These are phyloP conservation scores for Saitozyma sp. DNA, from an alignment of 768 basidiomycete genomes.

Conservation along the genomic window DNA sequence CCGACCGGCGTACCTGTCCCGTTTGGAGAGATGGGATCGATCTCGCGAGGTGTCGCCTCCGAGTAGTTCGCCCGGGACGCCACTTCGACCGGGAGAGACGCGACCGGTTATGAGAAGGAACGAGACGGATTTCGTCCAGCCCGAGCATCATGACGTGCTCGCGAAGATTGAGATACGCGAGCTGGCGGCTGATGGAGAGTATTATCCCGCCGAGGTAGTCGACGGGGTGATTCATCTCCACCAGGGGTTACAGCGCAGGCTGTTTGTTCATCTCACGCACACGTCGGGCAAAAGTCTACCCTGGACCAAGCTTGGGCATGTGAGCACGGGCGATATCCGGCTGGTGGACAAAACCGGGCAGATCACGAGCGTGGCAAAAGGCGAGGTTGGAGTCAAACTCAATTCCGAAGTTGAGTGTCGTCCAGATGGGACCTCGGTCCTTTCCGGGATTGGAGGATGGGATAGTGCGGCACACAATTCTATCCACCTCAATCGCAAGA, in stretches of 20 bases:
- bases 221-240: conserved; percentile 83
- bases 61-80: conserved; percentile 31
- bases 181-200: conserved; percentile 78
- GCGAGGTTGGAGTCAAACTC: conserved; percentile 69
- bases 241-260: conserved; percentile 86
- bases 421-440: conserved; percentile 74
- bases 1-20: conserved; percentile 78
- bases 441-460: conserved; percentile 77
- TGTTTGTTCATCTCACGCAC: conserved; percentile 73
- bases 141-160: conserved; percentile 87
- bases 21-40: conserved; percentile 91
- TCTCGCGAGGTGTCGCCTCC: conserved; percentile 62
- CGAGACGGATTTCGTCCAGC: conserved; percentile 84
- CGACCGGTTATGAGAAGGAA: conserved; percentile 77
- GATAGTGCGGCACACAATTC: conserved; percentile 92
- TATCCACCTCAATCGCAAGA: conserved; percentile 72
- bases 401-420: conserved; percentile 59
- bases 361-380: conserved; percentile 15
- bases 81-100: conserved; percentile 53
- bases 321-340: conserved; percentile 79
- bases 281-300: conserved; percentile 87
- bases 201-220: conserved; percentile 77
- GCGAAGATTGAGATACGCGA: conserved; percentile 80
- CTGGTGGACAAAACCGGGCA: conserved; percentile 75
- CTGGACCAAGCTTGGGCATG: conserved; percentile 75